Evolutionary conservation across 768 basidiomycete species (phyloP).

Genomic region (Naematelia aurantialba): DNA sequence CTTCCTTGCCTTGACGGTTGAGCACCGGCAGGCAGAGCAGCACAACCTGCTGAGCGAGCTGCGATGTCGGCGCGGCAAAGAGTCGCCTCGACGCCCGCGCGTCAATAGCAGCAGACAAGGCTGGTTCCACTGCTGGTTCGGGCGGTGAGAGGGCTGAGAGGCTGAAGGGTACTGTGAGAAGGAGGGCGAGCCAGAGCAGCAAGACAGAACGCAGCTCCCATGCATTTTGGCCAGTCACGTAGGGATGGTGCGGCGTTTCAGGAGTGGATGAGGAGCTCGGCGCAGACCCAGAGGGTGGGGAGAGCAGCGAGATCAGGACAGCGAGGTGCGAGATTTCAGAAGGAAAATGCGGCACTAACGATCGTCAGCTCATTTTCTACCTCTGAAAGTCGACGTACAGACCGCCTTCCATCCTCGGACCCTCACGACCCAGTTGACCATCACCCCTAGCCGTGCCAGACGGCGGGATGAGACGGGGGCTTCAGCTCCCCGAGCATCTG

Average conservation of each 20-base stretch:
- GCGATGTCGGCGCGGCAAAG: constrained; percentile 57
- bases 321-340: constrained; percentile 81
- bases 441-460: constrained; percentile 54
- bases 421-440: constrained; percentile 74
- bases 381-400: constrained; percentile 57
- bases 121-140: constrained; percentile 53
- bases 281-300: constrained; percentile 38
- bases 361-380: constrained; percentile 6
- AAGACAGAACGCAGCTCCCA: constrained; percentile 83
- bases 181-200: constrained; percentile 88
- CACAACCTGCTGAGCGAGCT: constrained; percentile 55
- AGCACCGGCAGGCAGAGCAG: constrained; percentile 35
- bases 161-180: constrained; percentile 90
- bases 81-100: constrained; percentile 13
- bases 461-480: constrained; percentile 42
- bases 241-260: constrained; percentile 46
- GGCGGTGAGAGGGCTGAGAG: constrained; percentile 71
- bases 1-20: constrained; percentile 63
- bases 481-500: constrained; percentile 48
- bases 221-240: constrained; percentile 48
- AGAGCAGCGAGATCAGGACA: constrained; percentile 66
- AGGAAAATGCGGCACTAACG: constrained; percentile 88
- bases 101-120: constrained; percentile 17
- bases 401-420: constrained; percentile 86
- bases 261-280: constrained; percentile 53